A percentile compares a stretch with the other conserved stretches of the same genome.
Conservation (phyloP, 768 basidiomycete genomes). For the Cystofilobasidium capitatum region DNA sequence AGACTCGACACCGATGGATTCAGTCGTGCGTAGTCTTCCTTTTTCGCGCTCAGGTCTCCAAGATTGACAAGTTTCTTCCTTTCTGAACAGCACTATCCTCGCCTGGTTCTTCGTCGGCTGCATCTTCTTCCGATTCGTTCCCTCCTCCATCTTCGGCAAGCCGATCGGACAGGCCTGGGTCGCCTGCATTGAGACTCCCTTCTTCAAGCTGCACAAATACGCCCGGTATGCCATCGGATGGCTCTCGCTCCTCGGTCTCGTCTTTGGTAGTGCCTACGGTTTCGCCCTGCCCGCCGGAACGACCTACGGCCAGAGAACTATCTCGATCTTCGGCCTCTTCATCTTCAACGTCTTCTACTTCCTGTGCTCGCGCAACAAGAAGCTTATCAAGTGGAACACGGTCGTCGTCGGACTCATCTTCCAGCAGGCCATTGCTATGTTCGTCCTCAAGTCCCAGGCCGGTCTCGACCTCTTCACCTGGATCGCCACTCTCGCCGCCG, state of each 20-base stretch:
- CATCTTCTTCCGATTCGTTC: conserved; percentile 41
- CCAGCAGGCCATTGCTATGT: conserved; percentile 80
- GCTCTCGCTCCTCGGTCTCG: conserved; percentile 62
- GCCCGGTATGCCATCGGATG: conserved; percentile 59
- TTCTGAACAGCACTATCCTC: conserved; percentile 62
- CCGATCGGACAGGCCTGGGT: conserved; percentile 67
- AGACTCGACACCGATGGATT: conserved; percentile 10
- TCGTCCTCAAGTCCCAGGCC: conserved; percentile 74
- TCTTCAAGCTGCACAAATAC: conserved; percentile 50
- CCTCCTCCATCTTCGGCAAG: conserved; percentile 26
- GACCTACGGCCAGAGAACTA: conserved; percentile 66
- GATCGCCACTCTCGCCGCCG: conserved; percentile 30
- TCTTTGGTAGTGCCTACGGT: conserved; percentile 81
- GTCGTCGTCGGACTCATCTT: conserved; percentile 51
- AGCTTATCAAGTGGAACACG: conserved; percentile 60
- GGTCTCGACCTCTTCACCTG: conserved; percentile 77
- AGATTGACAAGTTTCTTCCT: not conserved
- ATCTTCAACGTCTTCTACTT: conserved; percentile 72
- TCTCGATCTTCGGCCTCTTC: conserved; percentile 68
- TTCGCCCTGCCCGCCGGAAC: conserved; percentile 50
- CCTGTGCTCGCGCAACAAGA: conserved; percentile 54
- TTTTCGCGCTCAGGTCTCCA: not conserved
- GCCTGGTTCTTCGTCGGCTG: conserved; percentile 64
- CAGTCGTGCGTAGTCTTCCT: not conserved
- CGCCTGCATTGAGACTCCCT: conserved; percentile 54